These are phyloP conservation scores for Sporothrix inflata DNA, from an alignment of 2,329 filamentous ascomycete species.

Conservation along the genomic window DNA sequence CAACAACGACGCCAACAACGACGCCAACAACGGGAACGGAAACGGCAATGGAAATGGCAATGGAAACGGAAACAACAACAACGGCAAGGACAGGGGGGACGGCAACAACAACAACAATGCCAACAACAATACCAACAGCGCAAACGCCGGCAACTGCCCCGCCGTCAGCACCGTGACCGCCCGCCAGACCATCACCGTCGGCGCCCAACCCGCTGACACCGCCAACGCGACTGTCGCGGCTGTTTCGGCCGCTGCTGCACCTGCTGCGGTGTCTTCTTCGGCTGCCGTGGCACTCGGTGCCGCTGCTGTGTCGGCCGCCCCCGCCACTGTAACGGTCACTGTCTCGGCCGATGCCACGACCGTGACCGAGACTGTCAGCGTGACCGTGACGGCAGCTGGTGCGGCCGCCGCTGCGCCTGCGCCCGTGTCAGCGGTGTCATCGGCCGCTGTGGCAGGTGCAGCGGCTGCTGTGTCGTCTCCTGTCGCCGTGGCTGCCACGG, in stretches of 20 bases:
- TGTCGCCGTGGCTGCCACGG: not conserved
- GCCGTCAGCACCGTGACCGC: conserved; percentile 17
- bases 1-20: not conserved
- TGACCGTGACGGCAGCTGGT: conserved; percentile 33
- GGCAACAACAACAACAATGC: not conserved
- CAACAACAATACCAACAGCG: not conserved
- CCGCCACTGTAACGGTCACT: conserved; percentile 13
- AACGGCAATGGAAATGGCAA: conserved; percentile 29
- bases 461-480: conserved; percentile 16
- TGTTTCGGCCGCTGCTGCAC: not conserved
- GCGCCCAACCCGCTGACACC: conserved; percentile 28
- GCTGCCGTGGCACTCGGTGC: conserved; percentile 22
- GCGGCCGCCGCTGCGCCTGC: not conserved
- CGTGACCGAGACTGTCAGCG: conserved; percentile 26
- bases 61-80: conserved; percentile 30
- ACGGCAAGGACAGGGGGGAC: conserved; percentile 30
- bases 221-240: conserved; percentile 11
- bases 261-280: not conserved
- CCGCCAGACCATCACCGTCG: conserved; percentile 43
- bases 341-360: conserved; percentile 13
- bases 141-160: not conserved
- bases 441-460: conserved; percentile 7
- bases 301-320: not conserved
- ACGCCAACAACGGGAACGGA: conserved; percentile 23
- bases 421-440: not conserved